Evolutionary conservation across 495 filamentous ascomycete genomes (phyloP).

Genomic region (Podospora bellae-mahoneyi): DNA sequence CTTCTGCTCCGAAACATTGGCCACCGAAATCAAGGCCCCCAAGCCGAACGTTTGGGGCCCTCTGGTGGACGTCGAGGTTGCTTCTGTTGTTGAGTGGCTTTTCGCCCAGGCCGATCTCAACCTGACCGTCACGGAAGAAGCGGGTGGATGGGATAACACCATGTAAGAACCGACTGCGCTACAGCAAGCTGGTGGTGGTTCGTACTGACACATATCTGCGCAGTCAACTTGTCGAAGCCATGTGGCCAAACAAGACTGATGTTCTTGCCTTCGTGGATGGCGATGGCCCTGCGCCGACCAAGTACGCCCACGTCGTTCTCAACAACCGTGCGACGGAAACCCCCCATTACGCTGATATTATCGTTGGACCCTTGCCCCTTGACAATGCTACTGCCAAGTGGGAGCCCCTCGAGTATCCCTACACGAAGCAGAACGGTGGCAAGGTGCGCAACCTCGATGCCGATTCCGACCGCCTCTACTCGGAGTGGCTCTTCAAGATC

Average conservation of each 20-base stretch:
- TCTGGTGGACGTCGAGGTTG: slow-evolving; percentile 34
- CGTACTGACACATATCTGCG: neutral
- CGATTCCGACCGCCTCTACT: slow-evolving; percentile 27
- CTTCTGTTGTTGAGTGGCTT: slow-evolving; percentile 34
- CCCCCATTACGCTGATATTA: slow-evolving; percentile 44
- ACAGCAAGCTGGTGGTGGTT: neutral
- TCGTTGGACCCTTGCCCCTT: slow-evolving; percentile 50
- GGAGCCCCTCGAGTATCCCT: slow-evolving; percentile 41
- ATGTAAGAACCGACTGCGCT: slow-evolving; percentile 19
- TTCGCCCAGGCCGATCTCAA: slow-evolving; percentile 36
- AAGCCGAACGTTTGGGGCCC: slow-evolving; percentile 39
- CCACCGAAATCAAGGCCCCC: slow-evolving; percentile 27
- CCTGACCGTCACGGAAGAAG: slow-evolving; percentile 33
- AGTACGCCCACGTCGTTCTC: slow-evolving; percentile 49
- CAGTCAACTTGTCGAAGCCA: slow-evolving; percentile 42
- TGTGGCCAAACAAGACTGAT: slow-evolving; percentile 54
- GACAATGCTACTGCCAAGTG: slow-evolving; percentile 36
- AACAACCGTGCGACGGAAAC: slow-evolving; percentile 39
- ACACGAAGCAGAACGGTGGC: slow-evolving; percentile 39
- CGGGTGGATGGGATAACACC: slow-evolving; percentile 36
- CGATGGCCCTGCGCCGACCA: slow-evolving; percentile 33
- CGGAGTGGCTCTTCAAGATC: slow-evolving; percentile 32
- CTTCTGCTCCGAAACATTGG: slow-evolving; percentile 22
- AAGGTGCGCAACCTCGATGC: slow-evolving; percentile 42
- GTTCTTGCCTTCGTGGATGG: slow-evolving; percentile 45